These are phyloP conservation scores for Pisolithus thermaeus DNA, from an alignment of 1,284 basidiomycete species.

Conservation along the genomic window DNA sequence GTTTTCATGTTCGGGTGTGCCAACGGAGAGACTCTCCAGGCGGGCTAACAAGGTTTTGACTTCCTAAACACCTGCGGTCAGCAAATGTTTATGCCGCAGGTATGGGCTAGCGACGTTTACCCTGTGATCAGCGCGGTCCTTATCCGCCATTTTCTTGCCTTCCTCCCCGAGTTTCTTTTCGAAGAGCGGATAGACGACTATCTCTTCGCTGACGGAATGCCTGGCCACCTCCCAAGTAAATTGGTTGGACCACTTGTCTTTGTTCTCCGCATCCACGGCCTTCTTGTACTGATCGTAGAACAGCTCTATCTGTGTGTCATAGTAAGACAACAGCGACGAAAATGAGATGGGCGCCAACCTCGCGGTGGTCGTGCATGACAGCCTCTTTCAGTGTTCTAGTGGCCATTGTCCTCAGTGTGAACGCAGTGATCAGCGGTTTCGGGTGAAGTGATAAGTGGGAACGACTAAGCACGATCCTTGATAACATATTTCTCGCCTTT, in stretches of 20 bases:
- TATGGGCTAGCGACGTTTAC: conserved; percentile 25
- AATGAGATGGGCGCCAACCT: neutral
- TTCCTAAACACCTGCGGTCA: conserved; percentile 18
- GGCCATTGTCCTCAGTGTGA: neutral
- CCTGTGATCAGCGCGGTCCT: conserved; percentile 57
- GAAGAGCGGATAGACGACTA: conserved; percentile 63
- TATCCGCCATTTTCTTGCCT: conserved; percentile 48
- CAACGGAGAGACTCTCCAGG: conserved; percentile 40
- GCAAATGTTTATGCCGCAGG: neutral
- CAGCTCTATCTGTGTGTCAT: conserved; percentile 40
- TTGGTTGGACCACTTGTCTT: conserved; percentile 51
- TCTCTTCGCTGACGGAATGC: conserved; percentile 61
- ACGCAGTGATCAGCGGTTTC: neutral
- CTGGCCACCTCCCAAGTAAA: conserved; percentile 57
- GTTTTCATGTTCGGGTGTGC: conserved; percentile 37
- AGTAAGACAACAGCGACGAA: neutral
- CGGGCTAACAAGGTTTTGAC: conserved; percentile 47
- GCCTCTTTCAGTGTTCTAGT: neutral
- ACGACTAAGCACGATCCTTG: neutral
- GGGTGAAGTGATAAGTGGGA: neutral
- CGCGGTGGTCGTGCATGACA: conserved; percentile 2
- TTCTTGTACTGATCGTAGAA: conserved; percentile 52
- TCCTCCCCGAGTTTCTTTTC: conserved; percentile 52
- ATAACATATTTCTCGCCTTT: neutral
- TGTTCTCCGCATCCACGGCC: conserved; percentile 39